Evolutionary conservation across 495 filamentous ascomycete genomes (phyloP).

Genomic region (Hamigera avellanea): DNA sequence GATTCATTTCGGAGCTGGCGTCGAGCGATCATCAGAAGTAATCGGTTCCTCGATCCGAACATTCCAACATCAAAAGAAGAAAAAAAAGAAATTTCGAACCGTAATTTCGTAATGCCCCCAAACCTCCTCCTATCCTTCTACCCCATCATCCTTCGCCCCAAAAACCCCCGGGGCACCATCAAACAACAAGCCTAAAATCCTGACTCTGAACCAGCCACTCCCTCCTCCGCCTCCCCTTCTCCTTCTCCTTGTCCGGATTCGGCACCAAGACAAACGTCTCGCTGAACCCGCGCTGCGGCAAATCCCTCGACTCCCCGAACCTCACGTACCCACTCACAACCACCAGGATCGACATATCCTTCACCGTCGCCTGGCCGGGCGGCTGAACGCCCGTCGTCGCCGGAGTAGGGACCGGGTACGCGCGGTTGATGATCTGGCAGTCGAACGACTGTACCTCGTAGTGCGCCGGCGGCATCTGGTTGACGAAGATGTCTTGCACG

Average conservation of each 20-base stretch:
- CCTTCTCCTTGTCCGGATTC: constrained; percentile 45
- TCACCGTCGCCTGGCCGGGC: constrained; percentile 21
- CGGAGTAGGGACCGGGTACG: constrained; percentile 37
- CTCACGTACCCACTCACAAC: constrained; percentile 56
- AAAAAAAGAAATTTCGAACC: too few species aligned
- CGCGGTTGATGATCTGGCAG: constrained; percentile 61
- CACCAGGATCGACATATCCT: constrained; percentile 58
- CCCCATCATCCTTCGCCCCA: too few species aligned
- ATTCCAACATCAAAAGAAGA: too few species aligned
- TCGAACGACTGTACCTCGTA: constrained; percentile 61
- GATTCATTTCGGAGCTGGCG: too few species aligned
- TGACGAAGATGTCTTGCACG: constrained; percentile 48
- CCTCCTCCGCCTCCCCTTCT: constrained; percentile 31
- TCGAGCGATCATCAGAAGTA: too few species aligned
- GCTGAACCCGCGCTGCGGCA: constrained; percentile 52
- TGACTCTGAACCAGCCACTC: constrained; percentile 63
- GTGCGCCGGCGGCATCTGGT: constrained; percentile 45
- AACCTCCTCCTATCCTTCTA: too few species aligned
- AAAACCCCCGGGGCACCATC: constrained; percentile 6
- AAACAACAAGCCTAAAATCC: constrained; percentile 55
- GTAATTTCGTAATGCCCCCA: too few species aligned
- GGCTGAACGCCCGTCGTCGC: constrained; percentile 24
- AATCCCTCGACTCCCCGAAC: constrained; percentile 44
- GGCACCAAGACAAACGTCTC: constrained; percentile 70
- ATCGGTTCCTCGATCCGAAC: too few species aligned